A percentile compares a stretch with the other conserved stretches of the same genome.
Conservation (phyloP, 1,284 basidiomycete genomes). For the Apiotrichum akiyoshidainum region DNA sequence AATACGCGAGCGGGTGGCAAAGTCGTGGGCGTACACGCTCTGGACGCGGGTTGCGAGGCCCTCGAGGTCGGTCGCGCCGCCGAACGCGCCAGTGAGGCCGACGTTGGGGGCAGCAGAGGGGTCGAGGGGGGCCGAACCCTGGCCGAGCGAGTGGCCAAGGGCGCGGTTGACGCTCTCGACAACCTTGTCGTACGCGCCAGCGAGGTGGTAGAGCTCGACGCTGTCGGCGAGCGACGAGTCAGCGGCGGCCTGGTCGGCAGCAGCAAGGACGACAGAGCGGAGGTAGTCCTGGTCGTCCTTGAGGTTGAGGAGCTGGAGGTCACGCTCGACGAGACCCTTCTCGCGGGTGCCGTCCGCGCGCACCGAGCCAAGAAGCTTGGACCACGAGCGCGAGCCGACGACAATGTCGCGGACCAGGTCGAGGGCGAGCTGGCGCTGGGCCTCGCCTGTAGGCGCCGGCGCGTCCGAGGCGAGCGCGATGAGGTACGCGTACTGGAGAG, state of each 20-base stretch:
- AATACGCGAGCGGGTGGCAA: slow-evolving; percentile 70
- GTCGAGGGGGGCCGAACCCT: slow-evolving; percentile 35
- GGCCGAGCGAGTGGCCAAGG: slow-evolving; percentile 76
- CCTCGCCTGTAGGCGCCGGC: slow-evolving; percentile 61
- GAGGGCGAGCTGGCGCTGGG: slow-evolving; percentile 81
- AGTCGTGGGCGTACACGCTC: slow-evolving; percentile 78
- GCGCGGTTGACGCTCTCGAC: slow-evolving; percentile 83
- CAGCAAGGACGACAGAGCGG: slow-evolving; percentile 74
- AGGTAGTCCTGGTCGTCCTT: slow-evolving; percentile 70
- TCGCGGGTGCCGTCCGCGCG: slow-evolving; percentile 82
- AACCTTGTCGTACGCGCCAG: slow-evolving; percentile 85
- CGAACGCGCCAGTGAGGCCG: slow-evolving; percentile 39
- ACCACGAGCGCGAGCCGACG: slow-evolving; percentile 76
- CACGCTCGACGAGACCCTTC: slow-evolving; percentile 83
- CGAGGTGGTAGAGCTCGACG: slow-evolving; percentile 92
- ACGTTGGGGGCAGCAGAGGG: slow-evolving; percentile 10
- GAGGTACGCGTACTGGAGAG: slow-evolving; percentile 92
- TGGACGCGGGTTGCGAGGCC: slow-evolving; percentile 77
- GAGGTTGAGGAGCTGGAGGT: slow-evolving; percentile 72
- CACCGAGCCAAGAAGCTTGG: slow-evolving; percentile 84
- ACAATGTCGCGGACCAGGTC: slow-evolving; percentile 85
- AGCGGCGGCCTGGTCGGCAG: slow-evolving; percentile 70
- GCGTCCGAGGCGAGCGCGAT: slow-evolving; percentile 76
- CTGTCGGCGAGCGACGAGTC: slow-evolving; percentile 75
- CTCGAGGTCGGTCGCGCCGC: slow-evolving; percentile 59